These are phyloP conservation scores for Linum usitatissimum DNA, from an alignment of 345 rosid species.

Conservation along the genomic window DNA sequence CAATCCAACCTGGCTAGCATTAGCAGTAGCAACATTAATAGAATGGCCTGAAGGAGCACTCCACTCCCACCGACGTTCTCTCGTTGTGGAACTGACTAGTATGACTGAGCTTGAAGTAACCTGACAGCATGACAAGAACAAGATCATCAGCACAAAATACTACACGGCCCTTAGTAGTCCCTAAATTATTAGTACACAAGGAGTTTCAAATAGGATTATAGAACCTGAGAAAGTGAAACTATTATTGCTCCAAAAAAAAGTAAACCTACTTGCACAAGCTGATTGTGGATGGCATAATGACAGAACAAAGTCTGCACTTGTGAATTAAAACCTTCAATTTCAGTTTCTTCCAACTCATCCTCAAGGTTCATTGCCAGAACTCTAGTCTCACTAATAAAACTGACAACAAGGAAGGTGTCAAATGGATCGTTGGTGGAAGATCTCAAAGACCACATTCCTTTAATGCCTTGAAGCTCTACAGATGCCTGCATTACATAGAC, in stretches of 20 bases:
- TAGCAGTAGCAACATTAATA: slow-evolving; percentile 86
- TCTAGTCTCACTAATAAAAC: slow-evolving; percentile 87
- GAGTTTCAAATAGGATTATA: neutral
- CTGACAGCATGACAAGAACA: slow-evolving; percentile 25
- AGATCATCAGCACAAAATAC: slow-evolving; percentile 10
- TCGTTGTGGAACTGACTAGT: slow-evolving; percentile 62
- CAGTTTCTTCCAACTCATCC: slow-evolving; percentile 94
- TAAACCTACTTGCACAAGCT: slow-evolving; percentile 69
- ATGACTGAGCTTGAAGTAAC: slow-evolving; percentile 82
- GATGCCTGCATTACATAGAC: slow-evolving; percentile 46
- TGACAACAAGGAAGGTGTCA: slow-evolving; percentile 88
- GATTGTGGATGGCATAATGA: slow-evolving; percentile 84
- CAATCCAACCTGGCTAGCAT: slow-evolving; percentile 66
- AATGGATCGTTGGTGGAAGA: slow-evolving; percentile 76
- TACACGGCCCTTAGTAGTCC: neutral
- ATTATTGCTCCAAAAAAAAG: neutral
- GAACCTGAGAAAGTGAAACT: neutral
- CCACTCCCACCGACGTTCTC: slow-evolving; percentile 73
- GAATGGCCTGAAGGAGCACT: slow-evolving; percentile 65
- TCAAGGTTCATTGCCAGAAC: slow-evolving; percentile 89
- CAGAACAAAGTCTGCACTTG: slow-evolving; percentile 89
- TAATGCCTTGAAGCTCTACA: slow-evolving; percentile 94
- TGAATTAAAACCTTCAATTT: slow-evolving; percentile 83
- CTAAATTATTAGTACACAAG: too few relatives aligned
- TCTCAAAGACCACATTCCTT: slow-evolving; percentile 97